Evolutionary conservation across 2,329 filamentous ascomycete genomes (phyloP).

Genomic region (Aspergillus floridensis): DNA sequence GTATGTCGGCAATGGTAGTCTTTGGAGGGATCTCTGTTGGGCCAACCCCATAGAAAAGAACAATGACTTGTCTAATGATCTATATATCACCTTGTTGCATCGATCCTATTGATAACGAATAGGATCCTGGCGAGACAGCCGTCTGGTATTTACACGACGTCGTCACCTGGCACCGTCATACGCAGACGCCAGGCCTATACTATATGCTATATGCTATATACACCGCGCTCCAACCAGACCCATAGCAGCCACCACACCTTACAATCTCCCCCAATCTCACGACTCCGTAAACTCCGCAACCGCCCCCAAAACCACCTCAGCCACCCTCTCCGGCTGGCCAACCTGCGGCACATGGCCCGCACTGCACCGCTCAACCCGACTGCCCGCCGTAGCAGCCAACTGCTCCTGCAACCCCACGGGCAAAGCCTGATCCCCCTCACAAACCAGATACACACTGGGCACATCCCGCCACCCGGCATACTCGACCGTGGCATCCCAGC

Average conservation of each 20-base stretch:
- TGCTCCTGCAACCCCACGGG: constrained; percentile 2
- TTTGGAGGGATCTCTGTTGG: constrained; percentile 18
- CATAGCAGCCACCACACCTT: neutral
- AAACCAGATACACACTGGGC: constrained; percentile 1
- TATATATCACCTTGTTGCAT: constrained; percentile 1
- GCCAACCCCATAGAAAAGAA: constrained; percentile 29
- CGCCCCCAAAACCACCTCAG: neutral
- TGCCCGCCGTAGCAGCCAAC: neutral
- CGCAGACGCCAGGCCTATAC: neutral
- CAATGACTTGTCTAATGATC: constrained; percentile 25
- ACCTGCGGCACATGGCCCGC: constrained; percentile 3
- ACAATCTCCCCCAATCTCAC: neutral
- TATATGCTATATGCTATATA: too few relatives aligned
- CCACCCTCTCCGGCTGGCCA: neutral
- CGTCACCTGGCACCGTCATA: neutral
- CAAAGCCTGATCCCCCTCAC: neutral
- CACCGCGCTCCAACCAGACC: too few relatives aligned
- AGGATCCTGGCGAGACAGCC: too few relatives aligned
- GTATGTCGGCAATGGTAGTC: constrained; percentile 16
- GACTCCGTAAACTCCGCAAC: neutral
- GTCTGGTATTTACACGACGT: too few relatives aligned
- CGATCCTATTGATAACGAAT: neutral
- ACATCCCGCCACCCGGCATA: constrained; percentile 7
- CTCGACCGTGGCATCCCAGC: neutral
- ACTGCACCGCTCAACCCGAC: neutral